Evolutionary conservation across 2,329 filamentous ascomycete genomes (phyloP).

Genomic region (Calonectria crousiana): DNA sequence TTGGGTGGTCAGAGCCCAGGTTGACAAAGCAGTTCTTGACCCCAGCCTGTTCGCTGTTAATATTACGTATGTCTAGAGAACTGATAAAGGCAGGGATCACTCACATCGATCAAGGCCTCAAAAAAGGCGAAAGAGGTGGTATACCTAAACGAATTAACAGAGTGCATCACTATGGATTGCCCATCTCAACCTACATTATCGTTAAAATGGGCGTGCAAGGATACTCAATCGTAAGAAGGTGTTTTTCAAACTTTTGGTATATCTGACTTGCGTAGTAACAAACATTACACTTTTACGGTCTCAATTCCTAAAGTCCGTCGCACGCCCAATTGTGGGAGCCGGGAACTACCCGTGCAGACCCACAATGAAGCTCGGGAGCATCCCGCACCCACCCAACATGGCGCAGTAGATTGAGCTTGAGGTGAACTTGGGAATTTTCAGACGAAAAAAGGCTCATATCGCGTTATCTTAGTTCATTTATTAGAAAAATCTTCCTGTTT

Average conservation of each 20-base stretch:
- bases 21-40: conserved; percentile 72
- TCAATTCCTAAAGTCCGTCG: background rate
- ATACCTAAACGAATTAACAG: background rate
- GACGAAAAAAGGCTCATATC: background rate
- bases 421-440: background rate
- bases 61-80: background rate
- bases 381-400: background rate
- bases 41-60: conserved; percentile 52
- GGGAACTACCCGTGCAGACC: background rate
- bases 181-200: background rate
- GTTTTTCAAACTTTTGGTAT: background rate
- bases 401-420: background rate
- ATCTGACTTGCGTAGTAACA: background rate
- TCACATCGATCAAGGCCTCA: background rate
- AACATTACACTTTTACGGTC: background rate
- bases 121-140: conserved; percentile 14
- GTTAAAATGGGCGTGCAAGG: background rate
- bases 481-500: background rate
- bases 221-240: background rate
- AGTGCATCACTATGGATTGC: no score
- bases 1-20: conserved; percentile 77
- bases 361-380: background rate
- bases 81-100: background rate
- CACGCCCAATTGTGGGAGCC: background rate
- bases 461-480: background rate